Conservation (phyloP, 805 yeast species). For the Ogataea angusta region DNA sequence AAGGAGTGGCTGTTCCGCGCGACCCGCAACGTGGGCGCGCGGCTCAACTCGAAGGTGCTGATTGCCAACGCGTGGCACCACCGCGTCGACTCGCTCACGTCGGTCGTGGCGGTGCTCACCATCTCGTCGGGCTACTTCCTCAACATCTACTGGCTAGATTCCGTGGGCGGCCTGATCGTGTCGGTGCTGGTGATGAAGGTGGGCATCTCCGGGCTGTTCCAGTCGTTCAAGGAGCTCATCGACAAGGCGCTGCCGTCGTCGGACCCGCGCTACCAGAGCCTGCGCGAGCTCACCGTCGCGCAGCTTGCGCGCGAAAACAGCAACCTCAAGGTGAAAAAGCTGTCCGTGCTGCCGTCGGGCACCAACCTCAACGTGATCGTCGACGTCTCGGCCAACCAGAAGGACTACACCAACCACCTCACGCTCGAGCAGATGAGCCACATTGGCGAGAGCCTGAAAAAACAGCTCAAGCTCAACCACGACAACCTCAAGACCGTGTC, state of each 20-base stretch:
- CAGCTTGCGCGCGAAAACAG: constrained; percentile 32
- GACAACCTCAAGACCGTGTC: constrained; percentile 33
- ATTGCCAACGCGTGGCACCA: constrained; percentile 99
- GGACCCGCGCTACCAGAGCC: constrained; percentile 46
- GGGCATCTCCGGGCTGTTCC: constrained; percentile 70
- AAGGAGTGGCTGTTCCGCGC: constrained; percentile 87
- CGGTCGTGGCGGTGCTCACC: constrained; percentile 84
- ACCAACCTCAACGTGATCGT: constrained; percentile 46
- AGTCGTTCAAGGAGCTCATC: constrained; percentile 70
- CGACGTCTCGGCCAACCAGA: constrained; percentile 32
- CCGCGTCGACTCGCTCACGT: constrained; percentile 88
- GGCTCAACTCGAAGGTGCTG: constrained; percentile 80
- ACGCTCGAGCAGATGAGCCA: constrained; percentile 34
- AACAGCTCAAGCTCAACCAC: constrained; percentile 34
- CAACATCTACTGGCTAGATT: constrained; percentile 80
- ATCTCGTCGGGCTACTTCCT: constrained; percentile 82
- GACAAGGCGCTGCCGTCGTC: constrained; percentile 62
- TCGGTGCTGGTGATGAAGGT: constrained; percentile 80
- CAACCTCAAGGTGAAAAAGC: constrained; percentile 33
- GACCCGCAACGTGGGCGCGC: constrained; percentile 75
- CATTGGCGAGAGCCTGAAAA: constrained; percentile 26
- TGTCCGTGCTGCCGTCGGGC: constrained; percentile 51
- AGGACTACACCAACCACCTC: constrained; percentile 27
- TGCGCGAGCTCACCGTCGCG: constrained; percentile 36
- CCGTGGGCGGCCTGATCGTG: constrained; percentile 87